Percentiles rank a stretch among this genome's conserved stretches.
Conservation (phyloP, 2,329 filamentous ascomycete genomes). For the Fusarium metavorans region DNA sequence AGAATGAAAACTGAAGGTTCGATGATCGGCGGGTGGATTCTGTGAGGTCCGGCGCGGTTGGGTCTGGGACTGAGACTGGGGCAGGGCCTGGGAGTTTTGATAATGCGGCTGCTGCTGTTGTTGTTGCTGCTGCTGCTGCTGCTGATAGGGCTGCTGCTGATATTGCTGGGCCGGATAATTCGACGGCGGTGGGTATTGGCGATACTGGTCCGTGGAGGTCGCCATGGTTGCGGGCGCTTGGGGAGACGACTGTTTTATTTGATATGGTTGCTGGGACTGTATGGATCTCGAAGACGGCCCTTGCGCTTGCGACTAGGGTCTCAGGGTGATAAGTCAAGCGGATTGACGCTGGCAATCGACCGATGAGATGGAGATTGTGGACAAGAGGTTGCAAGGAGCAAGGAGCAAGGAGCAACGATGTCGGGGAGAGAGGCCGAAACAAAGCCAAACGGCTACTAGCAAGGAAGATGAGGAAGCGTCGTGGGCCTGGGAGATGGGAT, state of each 20-base stretch:
- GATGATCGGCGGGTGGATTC: constrained; percentile 53
- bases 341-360: constrained; percentile 41
- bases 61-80: constrained; percentile 18
- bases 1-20: constrained; percentile 71
- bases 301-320: constrained; percentile 39
- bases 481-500: constrained; percentile 41
- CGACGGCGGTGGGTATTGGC: constrained; percentile 44
- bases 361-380: constrained; percentile 42
- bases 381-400: constrained; percentile 30
- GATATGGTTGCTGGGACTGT: constrained; percentile 32
- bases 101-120: constrained; percentile 43
- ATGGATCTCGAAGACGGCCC: constrained; percentile 39
- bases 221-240: constrained; percentile 52
- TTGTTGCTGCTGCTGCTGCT: constrained; percentile 39
- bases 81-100: constrained; percentile 32
- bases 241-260: constrained; percentile 51
- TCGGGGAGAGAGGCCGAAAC: constrained; percentile 36
- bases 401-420: constrained; percentile 37
- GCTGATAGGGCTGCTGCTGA: constrained; percentile 38
- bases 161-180: constrained; percentile 42
- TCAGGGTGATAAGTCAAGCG: constrained; percentile 43
- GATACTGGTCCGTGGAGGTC: constrained; percentile 49
- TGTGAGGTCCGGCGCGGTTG: constrained; percentile 45
- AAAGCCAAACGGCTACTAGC: constrained; percentile 43
- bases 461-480: constrained; percentile 42